Evolutionary conservation across 2,329 filamentous ascomycete genomes (phyloP).

Genomic region (Ophiostoma novo-ulmi): DNA sequence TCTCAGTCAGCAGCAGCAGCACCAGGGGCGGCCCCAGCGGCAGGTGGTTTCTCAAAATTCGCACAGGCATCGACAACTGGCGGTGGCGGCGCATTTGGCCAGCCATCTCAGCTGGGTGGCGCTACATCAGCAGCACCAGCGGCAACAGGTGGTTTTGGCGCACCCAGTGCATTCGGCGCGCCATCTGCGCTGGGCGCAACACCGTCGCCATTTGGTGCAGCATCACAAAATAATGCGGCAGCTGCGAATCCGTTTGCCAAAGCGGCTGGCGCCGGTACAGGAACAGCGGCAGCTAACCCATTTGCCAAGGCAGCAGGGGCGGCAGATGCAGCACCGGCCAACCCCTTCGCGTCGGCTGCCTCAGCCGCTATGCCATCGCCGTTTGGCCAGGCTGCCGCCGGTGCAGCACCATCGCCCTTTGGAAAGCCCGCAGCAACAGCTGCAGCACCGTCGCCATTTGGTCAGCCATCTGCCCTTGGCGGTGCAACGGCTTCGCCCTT

Average conservation of each 20-base stretch:
- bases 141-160: neutral
- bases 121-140: constrained; percentile 7
- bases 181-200: constrained; percentile 33
- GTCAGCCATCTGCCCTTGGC: constrained; percentile 27
- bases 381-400: constrained; percentile 21
- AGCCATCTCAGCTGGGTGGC: constrained; percentile 32
- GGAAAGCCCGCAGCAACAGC: constrained; percentile 9
- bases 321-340: neutral
- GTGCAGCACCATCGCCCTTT: constrained; percentile 12
- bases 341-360: constrained; percentile 12
- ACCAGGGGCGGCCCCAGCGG: constrained; percentile 27
- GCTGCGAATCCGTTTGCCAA: constrained; percentile 35
- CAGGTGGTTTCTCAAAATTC: constrained; percentile 31
- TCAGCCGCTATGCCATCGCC: constrained; percentile 21
- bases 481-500: constrained; percentile 27
- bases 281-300: neutral
- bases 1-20: constrained; percentile 18
- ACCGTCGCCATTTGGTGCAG: constrained; percentile 33
- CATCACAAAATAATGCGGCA: constrained; percentile 25
- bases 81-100: constrained; percentile 33
- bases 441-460: constrained; percentile 30
- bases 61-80: constrained; percentile 28
- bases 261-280: constrained; percentile 7
- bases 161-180: constrained; percentile 30
- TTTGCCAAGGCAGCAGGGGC: constrained; percentile 7